A percentile compares a stretch with the other conserved stretches of the same genome.
Conservation (phyloP, 192 early-diverging fungal genomes). For the Mortierella alpina region DNA sequence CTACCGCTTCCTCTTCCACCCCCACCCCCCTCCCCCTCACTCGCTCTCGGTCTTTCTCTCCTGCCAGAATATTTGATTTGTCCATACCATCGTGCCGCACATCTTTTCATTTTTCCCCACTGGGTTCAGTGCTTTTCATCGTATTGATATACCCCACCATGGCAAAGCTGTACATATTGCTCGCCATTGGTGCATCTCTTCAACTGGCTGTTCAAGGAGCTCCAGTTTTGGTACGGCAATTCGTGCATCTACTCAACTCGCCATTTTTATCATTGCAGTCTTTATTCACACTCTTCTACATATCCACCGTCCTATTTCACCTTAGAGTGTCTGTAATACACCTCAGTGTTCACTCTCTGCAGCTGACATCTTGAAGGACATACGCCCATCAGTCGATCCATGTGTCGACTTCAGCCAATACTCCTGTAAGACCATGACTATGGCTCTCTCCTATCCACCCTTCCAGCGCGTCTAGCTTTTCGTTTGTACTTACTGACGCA, state of each 20-base stretch:
- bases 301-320: not conserved
- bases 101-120: too few species aligned
- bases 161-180: slow-evolving; percentile 9
- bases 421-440: slow-evolving; percentile 55
- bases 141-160: not conserved
- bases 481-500: not conserved
- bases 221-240: not conserved
- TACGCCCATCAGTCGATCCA: slow-evolving; percentile 66
- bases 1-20: too few species aligned
- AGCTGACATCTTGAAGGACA: slow-evolving; percentile 56
- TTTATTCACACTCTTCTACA: not conserved
- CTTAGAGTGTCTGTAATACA: slow-evolving; percentile 60
- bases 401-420: slow-evolving; percentile 76
- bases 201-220: slow-evolving; percentile 14
- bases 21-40: too few species aligned
- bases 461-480: not conserved
- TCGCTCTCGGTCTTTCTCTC: too few species aligned
- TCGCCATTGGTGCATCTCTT: slow-evolving; percentile 23
- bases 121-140: too few species aligned
- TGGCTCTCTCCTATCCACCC: not conserved
- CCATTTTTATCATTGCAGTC: not conserved
- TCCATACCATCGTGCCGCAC: too few species aligned
- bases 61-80: too few species aligned
- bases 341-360: slow-evolving; percentile 62
- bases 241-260: too few species aligned